Percentiles rank a stretch among this genome's conserved stretches.
Conservation (phyloP, 176 grass and related monocot species). For the Aegilops longissima region DNA sequence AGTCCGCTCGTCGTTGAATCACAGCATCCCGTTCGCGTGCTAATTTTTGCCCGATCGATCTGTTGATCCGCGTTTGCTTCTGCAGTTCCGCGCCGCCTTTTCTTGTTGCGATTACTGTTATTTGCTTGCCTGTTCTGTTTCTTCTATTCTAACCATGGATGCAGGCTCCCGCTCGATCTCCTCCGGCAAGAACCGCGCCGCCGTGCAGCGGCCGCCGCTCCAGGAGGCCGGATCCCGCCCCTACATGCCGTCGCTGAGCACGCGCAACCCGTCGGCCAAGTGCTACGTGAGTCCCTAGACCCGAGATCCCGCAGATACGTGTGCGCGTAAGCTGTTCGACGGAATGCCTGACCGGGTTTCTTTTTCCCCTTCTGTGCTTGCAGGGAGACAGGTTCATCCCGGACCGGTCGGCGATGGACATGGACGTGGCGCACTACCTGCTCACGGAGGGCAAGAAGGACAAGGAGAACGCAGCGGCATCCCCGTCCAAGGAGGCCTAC, state of each 20-base stretch:
- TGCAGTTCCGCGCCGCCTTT: background rate
- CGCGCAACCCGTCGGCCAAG: no score
- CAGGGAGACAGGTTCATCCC: constrained; percentile 71
- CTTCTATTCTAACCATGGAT: no score
- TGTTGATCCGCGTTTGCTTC: background rate
- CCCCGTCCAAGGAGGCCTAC: constrained; percentile 62
- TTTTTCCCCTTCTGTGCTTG: background rate
- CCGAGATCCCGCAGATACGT: no score
- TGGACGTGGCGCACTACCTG: constrained; percentile 67
- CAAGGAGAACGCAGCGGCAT: background rate
- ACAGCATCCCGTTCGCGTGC: background rate
- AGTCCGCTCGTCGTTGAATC: constrained; percentile 1
- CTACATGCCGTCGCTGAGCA: no score
- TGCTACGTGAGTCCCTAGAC: no score
- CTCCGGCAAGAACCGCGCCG: no score
- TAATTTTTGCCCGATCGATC: background rate
- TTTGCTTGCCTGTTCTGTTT: background rate
- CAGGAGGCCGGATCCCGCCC: no score
- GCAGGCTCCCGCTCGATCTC: no score
- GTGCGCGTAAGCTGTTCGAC: no score
- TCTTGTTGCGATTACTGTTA: background rate
- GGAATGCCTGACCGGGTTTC: background rate
- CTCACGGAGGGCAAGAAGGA: constrained; percentile 28
- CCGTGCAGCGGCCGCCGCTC: no score
- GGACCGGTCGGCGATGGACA: constrained; percentile 58